Percentiles rank a stretch among this genome's conserved stretches.
These are phyloP conservation scores for Sophora flavescens DNA, from an alignment of 306 rosid genomes.

Conservation along the genomic window DNA sequence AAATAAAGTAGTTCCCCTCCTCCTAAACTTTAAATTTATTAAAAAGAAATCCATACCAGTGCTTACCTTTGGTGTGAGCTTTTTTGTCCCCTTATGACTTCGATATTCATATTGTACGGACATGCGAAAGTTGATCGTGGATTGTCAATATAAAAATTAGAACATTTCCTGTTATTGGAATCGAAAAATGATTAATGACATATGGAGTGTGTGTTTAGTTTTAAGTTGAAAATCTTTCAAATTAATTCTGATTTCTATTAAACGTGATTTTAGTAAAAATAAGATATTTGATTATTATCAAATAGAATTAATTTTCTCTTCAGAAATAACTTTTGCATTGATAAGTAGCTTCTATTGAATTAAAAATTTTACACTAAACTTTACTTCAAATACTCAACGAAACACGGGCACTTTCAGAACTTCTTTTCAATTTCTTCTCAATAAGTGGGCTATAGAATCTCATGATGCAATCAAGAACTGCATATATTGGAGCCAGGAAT, in stretches of 20 bases:
- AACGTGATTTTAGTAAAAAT: no score
- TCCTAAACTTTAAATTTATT: background rate
- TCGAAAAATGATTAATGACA: background rate
- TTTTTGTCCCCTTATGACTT: background rate
- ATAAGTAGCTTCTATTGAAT: no score
- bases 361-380: no score
- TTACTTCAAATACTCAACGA: no score
- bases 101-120: background rate
- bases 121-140: no score
- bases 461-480: slow-evolving; percentile 31
- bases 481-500: slow-evolving; percentile 36
- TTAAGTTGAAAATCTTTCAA: no score
- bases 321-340: no score
- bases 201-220: no score
- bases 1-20: background rate
- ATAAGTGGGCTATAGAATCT: slow-evolving; percentile 46
- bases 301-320: no score
- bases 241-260: no score
- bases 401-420: slow-evolving; percentile 8
- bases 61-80: background rate
- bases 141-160: background rate
- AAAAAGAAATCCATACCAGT: background rate
- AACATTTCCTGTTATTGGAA: slow-evolving; percentile 12
- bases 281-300: no score
- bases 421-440: background rate